Base-by-base conservation (phyloP, 805 yeast species). In the Tetrapisispora taiwanensis region DNA sequence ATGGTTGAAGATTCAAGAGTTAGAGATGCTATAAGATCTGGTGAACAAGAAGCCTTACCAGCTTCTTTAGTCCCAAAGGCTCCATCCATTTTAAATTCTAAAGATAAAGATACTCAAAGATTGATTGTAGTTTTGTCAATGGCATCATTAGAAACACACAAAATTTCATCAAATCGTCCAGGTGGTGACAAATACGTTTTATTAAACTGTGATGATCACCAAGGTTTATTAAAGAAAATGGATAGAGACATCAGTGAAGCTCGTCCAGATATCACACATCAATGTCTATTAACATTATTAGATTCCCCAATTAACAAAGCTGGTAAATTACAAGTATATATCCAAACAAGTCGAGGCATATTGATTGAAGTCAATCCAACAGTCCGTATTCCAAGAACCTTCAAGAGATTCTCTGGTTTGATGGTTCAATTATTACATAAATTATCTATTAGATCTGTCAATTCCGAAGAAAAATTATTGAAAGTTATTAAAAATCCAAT, bases 221-320 rank as follows among this genome's bases (percentile, higher is more conserved):
- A 92, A 69, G 97, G 97, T 14, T 71, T 90, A 42, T 71, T 92
- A 56, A 83, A 90, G 64, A 90, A 88, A 62, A 87, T 90, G 95
- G 95, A 95, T 43, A 78, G 97, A 61, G 97, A 92, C 60, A 90
- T 92, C 51, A 86, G 95, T 40, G 98, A 92, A 61, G 97, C 97
- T 7, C 79, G 98, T 65, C 98, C 98, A n/a, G 98, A 92, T 65
- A 92, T 92, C 58, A 92, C 98, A 36, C 98, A 92, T 63, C 98
- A 90, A 68, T 92, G 98, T 72, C 76, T 92, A 35, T 73, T 92
- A 65, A 90, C 98, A 3, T 72, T 92, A 51, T 72, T 92, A 56
- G 98, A 92, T 65, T 86, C 96, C n/a, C 98, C 98, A 36, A 84
- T 92, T 57, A 92, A 92, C 70, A 92, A 92, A 67, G 97, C 97